phyloP scores from a whole-genome alignment of 306 rosid species.

The Ceratonia siliqua region DNA sequence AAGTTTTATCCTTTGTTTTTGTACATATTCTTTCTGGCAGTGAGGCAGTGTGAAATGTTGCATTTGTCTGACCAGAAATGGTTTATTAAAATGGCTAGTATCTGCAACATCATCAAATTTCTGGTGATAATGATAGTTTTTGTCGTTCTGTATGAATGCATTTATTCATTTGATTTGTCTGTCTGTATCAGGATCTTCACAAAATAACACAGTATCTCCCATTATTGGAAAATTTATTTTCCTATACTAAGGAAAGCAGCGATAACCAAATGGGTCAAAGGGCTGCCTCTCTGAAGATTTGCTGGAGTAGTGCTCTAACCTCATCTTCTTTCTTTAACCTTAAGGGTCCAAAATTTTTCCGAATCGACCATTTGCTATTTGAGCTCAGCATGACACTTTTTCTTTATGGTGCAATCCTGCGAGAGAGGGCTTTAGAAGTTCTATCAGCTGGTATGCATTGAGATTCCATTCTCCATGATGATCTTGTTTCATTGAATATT shows the following conservation, averaged over 20 bases:
- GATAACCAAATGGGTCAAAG: constrained; percentile 37
- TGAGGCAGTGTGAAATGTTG: not conserved
- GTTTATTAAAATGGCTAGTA: not conserved
- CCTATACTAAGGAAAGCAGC: constrained; percentile 36
- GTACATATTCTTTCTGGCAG: not conserved
- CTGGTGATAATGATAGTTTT: not conserved
- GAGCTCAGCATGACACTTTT: constrained; percentile 72
- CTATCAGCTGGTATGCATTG: constrained; percentile 54
- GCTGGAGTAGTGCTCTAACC: constrained; percentile 68
- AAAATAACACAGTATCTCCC: constrained; percentile 72
- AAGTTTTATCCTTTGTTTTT: not conserved
- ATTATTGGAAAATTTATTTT: constrained; percentile 61
- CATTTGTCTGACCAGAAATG: constrained; percentile 12
- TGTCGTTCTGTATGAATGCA: not conserved
- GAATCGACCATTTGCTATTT: constrained; percentile 54
- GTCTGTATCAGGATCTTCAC: constrained; percentile 59
- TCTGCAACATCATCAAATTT: not conserved
- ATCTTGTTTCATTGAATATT: not conserved
- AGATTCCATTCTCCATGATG: not conserved
- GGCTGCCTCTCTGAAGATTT: constrained; percentile 53
- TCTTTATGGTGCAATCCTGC: constrained; percentile 67
- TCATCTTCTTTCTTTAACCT: constrained; percentile 59
- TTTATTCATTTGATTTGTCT: constrained; percentile 18
- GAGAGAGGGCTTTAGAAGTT: constrained; percentile 70
- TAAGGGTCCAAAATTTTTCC: constrained; percentile 57